phyloP scores from a whole-genome alignment of 2,329 filamentous ascomycete genomes.

The Cytospora piceicola region DNA sequence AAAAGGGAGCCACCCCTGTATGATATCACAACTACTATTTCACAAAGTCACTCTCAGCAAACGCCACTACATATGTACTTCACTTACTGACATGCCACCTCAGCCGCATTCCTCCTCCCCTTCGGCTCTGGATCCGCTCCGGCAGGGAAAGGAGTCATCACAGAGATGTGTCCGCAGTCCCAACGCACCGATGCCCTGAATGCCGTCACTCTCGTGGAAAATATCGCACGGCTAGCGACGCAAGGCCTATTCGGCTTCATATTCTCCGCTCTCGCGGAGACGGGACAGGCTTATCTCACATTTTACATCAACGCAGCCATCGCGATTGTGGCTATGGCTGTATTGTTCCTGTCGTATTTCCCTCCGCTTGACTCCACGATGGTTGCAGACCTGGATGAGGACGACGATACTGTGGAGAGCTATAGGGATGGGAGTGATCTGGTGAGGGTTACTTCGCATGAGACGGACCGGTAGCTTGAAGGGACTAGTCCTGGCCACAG shows the following conservation, averaged over 20 bases:
- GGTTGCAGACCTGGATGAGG: slow-evolving; percentile 35
- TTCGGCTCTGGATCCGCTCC: slow-evolving; percentile 71
- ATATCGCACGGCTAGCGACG: slow-evolving; percentile 66
- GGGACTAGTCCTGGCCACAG: too few relatives aligned
- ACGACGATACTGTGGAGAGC: not conserved
- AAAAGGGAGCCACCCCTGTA: not conserved
- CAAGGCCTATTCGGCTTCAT: slow-evolving; percentile 69
- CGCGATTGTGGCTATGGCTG: slow-evolving; percentile 50
- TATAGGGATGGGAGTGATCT: slow-evolving; percentile 2
- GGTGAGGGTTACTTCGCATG: slow-evolving; percentile 25
- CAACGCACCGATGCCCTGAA: slow-evolving; percentile 69
- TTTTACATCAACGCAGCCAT: slow-evolving; percentile 70
- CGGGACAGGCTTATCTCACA: slow-evolving; percentile 63
- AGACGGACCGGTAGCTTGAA: slow-evolving; percentile 25
- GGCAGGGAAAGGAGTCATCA: slow-evolving; percentile 73
- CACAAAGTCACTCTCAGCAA: slow-evolving; percentile 9
- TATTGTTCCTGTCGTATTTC: slow-evolving; percentile 49
- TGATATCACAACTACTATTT: not conserved
- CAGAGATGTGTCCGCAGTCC: slow-evolving; percentile 67
- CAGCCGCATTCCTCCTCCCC: slow-evolving; percentile 65
- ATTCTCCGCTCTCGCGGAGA: slow-evolving; percentile 65
- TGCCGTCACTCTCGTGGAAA: slow-evolving; percentile 71
- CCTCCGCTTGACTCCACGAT: slow-evolving; percentile 44
- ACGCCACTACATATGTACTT: not conserved
- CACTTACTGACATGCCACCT: not conserved